Evolutionary conservation across 106 monocot species (phyloP), one percentile per base, ranked within the genome.

Genomic region (Iris macrosiphon): DNA sequence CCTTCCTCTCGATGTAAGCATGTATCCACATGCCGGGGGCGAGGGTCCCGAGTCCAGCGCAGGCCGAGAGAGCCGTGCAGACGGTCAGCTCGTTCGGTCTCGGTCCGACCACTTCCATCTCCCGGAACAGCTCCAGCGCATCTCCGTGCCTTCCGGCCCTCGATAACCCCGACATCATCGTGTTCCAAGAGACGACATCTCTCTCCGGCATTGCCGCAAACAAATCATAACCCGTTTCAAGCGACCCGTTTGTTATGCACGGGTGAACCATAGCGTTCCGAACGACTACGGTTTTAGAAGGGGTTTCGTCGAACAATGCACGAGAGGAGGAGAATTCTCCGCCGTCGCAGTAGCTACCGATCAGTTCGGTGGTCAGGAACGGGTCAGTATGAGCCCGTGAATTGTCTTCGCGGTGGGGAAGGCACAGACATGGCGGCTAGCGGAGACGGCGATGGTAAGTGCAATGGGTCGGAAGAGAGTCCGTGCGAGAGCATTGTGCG

Each of bases 381-480:
- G 66, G 40, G 28, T 73, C 73, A 7, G 53, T 28, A 66, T 45
- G 22, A 59, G 25, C 3, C 59, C 65, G 45, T 73, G 73, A 30
- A 73, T 14, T 9, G 30, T 19, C 51, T 42, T 60, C n/a, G 51
- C 60, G 0, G 21, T 0, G 13, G 8, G 21, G 8, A 24, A 38
- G 13, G 25, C 1, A 3, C 27, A 35, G 11, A 60, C 35, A 19
- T 42, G 34, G 42, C 52, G 45, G 44, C 65, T 60, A 2, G 73
- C 59, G 6, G 65, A 57, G 5, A 73, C 19, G 4, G 52, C 43
- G 27, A 59, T 53, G n/a, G 73, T 34, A 21, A 75, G 27, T 14
- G 68, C 74, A 7, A 75, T 55, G 54, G 48, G 24, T 75, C 74
- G 15, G 59, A 61, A 10, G 45, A 31, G 21, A 75, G 4, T 0